Evolutionary conservation across 495 filamentous ascomycete species (phyloP).

Genomic region (Delitschia confertaspora): DNA sequence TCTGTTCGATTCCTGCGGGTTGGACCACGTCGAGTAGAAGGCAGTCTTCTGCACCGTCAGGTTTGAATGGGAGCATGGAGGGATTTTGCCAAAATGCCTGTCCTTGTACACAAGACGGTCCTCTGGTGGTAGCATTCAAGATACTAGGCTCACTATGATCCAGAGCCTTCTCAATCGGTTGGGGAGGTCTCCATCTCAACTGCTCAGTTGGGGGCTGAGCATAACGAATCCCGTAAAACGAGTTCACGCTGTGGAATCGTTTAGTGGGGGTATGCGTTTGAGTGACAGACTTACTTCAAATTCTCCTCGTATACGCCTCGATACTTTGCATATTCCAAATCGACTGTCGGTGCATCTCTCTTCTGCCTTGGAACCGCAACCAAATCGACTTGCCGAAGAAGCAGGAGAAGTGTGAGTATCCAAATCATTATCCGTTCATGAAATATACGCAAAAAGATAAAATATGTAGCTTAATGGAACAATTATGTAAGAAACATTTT

Average conservation of each 20-base stretch:
- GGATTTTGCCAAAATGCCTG: not conserved
- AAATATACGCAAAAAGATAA: too few species aligned
- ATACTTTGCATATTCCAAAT: constrained; percentile 9
- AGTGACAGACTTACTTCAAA: too few species aligned
- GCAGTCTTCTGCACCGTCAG: constrained; percentile 15
- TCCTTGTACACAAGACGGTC: constrained; percentile 10
- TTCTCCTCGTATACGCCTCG: constrained; percentile 4
- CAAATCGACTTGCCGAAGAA: too few species aligned
- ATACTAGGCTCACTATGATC: not conserved
- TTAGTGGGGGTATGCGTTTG: too few species aligned
- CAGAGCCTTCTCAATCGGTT: not conserved
- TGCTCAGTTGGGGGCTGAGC: constrained; percentile 1
- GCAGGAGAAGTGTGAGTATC: too few species aligned
- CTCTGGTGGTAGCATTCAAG: constrained; percentile 2
- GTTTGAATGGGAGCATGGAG: not conserved
- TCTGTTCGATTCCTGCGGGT: constrained; percentile 2
- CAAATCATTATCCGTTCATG: too few species aligned
- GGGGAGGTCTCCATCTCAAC: constrained; percentile 7
- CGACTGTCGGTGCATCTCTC: too few species aligned
- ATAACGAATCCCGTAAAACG: constrained; percentile 3
- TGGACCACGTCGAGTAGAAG: constrained; percentile 3
- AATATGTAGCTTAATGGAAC: too few species aligned
- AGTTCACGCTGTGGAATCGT: constrained; percentile 2
- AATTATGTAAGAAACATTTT: too few species aligned
- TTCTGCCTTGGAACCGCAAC: too few species aligned